These are phyloP conservation scores for Geranium rotundifolium DNA, from an alignment of 345 rosid genomes.

Conservation along the genomic window DNA sequence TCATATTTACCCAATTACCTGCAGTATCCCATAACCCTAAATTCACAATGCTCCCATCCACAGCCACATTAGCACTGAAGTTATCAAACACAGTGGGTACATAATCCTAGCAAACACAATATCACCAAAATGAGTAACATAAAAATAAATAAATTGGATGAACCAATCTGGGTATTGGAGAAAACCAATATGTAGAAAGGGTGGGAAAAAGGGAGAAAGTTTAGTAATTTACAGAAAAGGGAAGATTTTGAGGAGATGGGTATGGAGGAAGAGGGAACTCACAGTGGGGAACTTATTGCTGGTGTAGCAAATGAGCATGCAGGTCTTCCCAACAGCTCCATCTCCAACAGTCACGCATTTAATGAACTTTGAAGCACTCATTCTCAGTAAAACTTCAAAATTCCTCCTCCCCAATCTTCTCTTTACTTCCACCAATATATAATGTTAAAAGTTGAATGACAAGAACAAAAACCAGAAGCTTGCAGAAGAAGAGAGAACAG, in stretches of 20 bases:
- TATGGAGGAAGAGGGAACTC: conserved; percentile 21
- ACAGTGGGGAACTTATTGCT: conserved; percentile 99
- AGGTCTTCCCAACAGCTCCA: conserved; percentile 99
- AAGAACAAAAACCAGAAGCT: conserved; percentile 14
- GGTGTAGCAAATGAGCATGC: conserved; percentile 98
- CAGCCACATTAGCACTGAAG: conserved; percentile 95
- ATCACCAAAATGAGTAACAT: conserved; percentile 12
- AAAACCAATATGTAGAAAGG: neutral
- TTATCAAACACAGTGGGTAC: conserved; percentile 96
- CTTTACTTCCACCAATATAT: neutral
- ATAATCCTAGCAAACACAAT: conserved; percentile 45
- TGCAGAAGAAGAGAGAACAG: conserved; percentile 11
- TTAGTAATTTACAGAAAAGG: neutral
- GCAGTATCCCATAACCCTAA: conserved; percentile 99
- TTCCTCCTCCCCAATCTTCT: conserved; percentile 5
- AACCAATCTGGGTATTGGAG: neutral
- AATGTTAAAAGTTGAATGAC: conserved; percentile 3
- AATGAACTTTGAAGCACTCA: conserved; percentile 96
- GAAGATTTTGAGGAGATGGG: conserved; percentile 4
- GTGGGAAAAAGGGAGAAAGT: neutral
- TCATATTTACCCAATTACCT: conserved; percentile 30
- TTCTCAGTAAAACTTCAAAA: conserved; percentile 16
- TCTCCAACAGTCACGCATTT: conserved; percentile 99
- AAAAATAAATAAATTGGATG: neutral
- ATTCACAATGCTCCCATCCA: conserved; percentile 84